Base-by-base conservation (phyloP, 164 flowering plant genomes). In the Magnolia officinalis region DNA sequence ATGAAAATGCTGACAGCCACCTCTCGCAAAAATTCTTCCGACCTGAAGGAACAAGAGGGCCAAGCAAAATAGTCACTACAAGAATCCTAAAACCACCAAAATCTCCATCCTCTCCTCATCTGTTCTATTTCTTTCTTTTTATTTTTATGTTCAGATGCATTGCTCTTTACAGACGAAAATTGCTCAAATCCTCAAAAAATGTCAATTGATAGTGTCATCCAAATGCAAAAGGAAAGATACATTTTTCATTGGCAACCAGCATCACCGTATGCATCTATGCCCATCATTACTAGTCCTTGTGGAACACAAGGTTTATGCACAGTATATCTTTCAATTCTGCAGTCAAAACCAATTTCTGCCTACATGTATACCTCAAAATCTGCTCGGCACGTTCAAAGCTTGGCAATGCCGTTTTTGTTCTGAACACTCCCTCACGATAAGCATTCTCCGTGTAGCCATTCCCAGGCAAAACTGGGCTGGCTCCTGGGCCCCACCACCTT, bases 221-320 rank as follows among this genome's bases (percentile, higher is more conserved):
- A 51, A 23, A 72, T 6, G 45, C 45, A 52, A 52, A 71, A 72
- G 9, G 14, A 23, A 51, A 52, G 19, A 51, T 52, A 72, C 61
- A 72, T n/a, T 52, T 19, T 29, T 67, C 63, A 31, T 68, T 31
- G 55, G 67, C 72, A 75, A 24, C 63, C 72, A 75, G 19, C 63
- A 51, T 67, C 72, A 51, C 2, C 45, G 52, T 13, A 55, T 26
- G 72, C 64, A 69, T 29, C 20, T 55, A 69, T 6, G 50, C 11
- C 13, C 20, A 29, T 1, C 4, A 49, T n/a, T n/a, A 14, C 24
- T 10, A 52, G 72, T 24, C 50, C 72, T 61, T 29, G 24, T 8
- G 20, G 71, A 59, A 59, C 18, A 26, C 45, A 29, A 52, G 18
- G 55, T 64, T 75, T 67, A 75, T 67, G 71, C 68, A 74, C 76